phyloP scores from a whole-genome alignment of 2,329 filamentous ascomycete species.

The Colletotrichum plurivorum region DNA sequence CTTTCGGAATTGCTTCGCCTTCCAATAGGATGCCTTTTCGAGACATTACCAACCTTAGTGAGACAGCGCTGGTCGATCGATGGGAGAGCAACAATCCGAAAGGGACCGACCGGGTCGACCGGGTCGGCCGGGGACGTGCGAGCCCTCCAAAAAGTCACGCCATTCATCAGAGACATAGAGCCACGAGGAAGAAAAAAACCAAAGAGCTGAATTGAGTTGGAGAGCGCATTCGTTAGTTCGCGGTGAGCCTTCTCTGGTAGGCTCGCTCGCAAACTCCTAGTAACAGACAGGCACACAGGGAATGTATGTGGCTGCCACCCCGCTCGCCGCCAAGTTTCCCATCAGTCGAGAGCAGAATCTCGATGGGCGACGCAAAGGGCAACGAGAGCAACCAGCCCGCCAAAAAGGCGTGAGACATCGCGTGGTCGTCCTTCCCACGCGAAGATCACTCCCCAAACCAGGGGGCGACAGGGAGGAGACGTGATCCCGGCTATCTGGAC shows the following conservation, averaged over 20 bases:
- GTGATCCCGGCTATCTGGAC: slow-evolving; percentile 16
- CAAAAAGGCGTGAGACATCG: slow-evolving; percentile 10
- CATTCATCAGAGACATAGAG: too few relatives aligned
- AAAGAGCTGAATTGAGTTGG: not conserved
- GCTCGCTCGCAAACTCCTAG: not conserved
- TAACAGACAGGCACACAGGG: not conserved
- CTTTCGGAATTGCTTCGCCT: not conserved
- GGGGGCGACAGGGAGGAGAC: too few relatives aligned
- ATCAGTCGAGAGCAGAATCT: slow-evolving; percentile 5
- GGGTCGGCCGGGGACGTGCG: too few relatives aligned
- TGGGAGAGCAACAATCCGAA: not conserved
- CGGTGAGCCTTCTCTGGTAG: not conserved
- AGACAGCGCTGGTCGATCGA: not conserved
- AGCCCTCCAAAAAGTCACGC: too few relatives aligned
- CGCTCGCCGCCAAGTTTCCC: not conserved
- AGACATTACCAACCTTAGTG: not conserved
- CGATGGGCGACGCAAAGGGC: slow-evolving; percentile 22
- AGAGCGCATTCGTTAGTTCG: slow-evolving; percentile 9
- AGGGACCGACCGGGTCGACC: too few relatives aligned
- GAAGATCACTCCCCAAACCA: slow-evolving; percentile 30
- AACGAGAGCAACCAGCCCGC: not conserved
- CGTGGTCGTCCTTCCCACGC: slow-evolving; percentile 17
- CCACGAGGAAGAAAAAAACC: too few relatives aligned
- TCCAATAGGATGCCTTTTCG: not conserved
- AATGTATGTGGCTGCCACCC: not conserved